Evolutionary conservation across 129 eudicot species (phyloP).

Genomic region (Mikania micrantha): DNA sequence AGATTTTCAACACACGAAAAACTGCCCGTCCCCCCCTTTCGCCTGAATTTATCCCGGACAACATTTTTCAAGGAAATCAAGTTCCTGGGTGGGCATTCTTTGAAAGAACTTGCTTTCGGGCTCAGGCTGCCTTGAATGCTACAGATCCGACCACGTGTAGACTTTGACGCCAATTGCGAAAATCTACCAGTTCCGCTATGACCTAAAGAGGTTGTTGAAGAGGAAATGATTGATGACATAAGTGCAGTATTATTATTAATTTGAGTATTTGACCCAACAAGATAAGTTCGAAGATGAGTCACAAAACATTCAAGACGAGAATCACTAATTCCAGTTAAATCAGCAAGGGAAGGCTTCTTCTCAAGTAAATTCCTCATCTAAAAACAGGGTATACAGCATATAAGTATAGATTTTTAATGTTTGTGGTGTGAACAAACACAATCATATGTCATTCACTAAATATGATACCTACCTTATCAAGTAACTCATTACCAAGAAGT

Average conservation of each 20-base stretch:
- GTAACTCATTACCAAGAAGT: constrained; percentile 78
- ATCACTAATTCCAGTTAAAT: constrained; percentile 81
- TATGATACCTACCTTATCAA: constrained; percentile 49
- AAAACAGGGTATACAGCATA: constrained; percentile 3
- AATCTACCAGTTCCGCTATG: constrained; percentile 10
- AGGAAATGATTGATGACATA: constrained; percentile 1
- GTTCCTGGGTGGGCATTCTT: constrained; percentile 47
- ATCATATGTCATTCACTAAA: neutral
- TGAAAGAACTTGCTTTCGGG: constrained; percentile 60
- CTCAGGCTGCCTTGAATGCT: constrained; percentile 56
- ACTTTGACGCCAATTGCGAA: constrained; percentile 35
- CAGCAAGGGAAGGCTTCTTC: constrained; percentile 65
- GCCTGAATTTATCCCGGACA: constrained; percentile 45
- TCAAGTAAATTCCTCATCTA: constrained; percentile 72
- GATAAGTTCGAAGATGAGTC: constrained; percentile 53
- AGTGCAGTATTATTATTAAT: constrained; percentile 13
- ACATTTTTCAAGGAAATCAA: constrained; percentile 35
- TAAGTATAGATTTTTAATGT: neutral
- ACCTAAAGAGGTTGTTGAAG: constrained; percentile 20
- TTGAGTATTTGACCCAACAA: constrained; percentile 37
- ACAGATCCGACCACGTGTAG: constrained; percentile 35
- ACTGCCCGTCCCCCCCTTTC: constrained; percentile 31
- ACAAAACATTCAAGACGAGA: constrained; percentile 83
- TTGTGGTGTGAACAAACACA: neutral
- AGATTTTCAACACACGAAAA: constrained; percentile 13